These are phyloP conservation scores for Epichloe bromicola DNA, from an alignment of 2,329 filamentous ascomycete genomes.

Conservation along the genomic window DNA sequence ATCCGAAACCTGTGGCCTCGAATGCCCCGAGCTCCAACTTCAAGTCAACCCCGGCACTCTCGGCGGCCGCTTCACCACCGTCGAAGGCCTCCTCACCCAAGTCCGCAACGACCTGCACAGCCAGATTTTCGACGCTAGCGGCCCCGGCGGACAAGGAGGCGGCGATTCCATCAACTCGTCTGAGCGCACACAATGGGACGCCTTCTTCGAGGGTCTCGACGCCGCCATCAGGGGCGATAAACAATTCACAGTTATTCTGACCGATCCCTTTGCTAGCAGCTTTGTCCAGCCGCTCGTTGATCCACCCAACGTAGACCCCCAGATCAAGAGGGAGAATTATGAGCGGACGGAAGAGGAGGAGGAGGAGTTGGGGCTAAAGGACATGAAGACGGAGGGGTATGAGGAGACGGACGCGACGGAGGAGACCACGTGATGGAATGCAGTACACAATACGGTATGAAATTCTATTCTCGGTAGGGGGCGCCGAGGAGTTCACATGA, in stretches of 20 bases:
- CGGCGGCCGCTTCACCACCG: slow-evolving; percentile 90
- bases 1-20: slow-evolving; percentile 78
- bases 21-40: slow-evolving; percentile 76
- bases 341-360: slow-evolving; percentile 82
- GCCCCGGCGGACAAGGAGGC: slow-evolving; percentile 40
- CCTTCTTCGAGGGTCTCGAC: slow-evolving; percentile 68
- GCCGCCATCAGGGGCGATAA: slow-evolving; percentile 67
- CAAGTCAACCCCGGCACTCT: slow-evolving; percentile 87
- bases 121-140: slow-evolving; percentile 74
- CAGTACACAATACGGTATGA: not conserved
- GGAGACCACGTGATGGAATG: slow-evolving; percentile 8
- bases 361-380: slow-evolving; percentile 77
- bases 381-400: slow-evolving; percentile 90
- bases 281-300: slow-evolving; percentile 88
- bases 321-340: slow-evolving; percentile 73
- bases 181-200: slow-evolving; percentile 60
- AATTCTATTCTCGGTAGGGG: no score
- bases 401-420: slow-evolving; percentile 30
- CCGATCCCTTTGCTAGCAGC: slow-evolving; percentile 81
- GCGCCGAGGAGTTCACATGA: no score
- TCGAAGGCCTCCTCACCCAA: slow-evolving; percentile 86
- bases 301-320: slow-evolving; percentile 54
- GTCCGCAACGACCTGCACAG: slow-evolving; percentile 78
- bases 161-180: slow-evolving; percentile 63
- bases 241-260: slow-evolving; percentile 70